Base-by-base conservation (phyloP, 163 green algal species). In the Trebouxia gelatinosa region DNA sequence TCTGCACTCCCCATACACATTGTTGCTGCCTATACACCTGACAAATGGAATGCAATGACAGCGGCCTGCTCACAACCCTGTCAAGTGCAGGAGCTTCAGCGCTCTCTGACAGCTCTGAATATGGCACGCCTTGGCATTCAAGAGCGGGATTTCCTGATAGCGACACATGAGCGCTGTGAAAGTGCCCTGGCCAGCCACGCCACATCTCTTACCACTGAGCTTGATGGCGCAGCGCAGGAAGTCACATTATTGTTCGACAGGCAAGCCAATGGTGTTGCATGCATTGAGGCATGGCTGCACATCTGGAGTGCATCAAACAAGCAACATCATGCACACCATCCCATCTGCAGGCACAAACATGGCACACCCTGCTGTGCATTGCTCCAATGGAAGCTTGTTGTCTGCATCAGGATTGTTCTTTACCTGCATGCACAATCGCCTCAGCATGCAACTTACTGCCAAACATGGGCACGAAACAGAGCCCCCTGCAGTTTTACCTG, bases 121-220 rank as follows among this genome's bases (percentile, higher is more conserved):
- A 54, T 59, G 21, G 84, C 89, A 3, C 82, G 70, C 19, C 39
- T 82, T 37, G 82, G 72, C 23, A 82, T 92, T 34, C 75, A 91
- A 77, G 90, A 97, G 85, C 83, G 90, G 1, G 86, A 93, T 21
- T 94, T 92, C 79, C 72, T 95, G 7, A 89, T 95, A 35, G 74
- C 80, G 2, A 82, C 78, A 0, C 91, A 95, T 40, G 80, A 86
- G 74, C 85, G 86, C 16, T 85, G 84, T 3, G 92, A 96, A 83
- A 80, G 88, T 51, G 84, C 85, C 6, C 83, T 97, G 65, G 88
- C 83, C 19, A 79, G 43, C 16, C 86, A 93, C 65, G 90, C 92
- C 0, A 78, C 80, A 35, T 50, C 40, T 17, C 75, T 96, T 28
- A 84, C 80, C 2, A 46, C 37, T 0, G 85, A 88, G 66, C 83